phyloP scores from a whole-genome alignment of 352 stramenopile genomes.

The Globisporangium alternatum region DNA sequence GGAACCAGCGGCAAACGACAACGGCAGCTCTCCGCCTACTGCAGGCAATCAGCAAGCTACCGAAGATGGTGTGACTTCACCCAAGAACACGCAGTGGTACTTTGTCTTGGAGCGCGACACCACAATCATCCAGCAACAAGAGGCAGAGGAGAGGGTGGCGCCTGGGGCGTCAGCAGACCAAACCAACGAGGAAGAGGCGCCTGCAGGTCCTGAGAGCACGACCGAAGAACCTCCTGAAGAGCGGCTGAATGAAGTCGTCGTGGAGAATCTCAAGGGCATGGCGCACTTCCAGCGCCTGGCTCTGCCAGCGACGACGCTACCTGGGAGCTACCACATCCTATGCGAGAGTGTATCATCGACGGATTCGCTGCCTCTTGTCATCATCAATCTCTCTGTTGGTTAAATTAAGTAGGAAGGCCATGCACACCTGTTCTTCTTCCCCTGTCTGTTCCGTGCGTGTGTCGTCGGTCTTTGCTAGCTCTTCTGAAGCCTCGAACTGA shows the following conservation, averaged over 20 bases:
- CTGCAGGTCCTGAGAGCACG: not conserved
- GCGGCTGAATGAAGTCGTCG: slow-evolving; percentile 20
- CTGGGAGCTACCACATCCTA: slow-evolving; percentile 39
- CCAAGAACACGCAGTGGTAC: slow-evolving; percentile 20
- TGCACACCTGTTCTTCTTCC: not conserved
- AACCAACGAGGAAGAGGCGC: not conserved
- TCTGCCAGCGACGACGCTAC: slow-evolving; percentile 26
- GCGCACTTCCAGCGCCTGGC: slow-evolving; percentile 28
- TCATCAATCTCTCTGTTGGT: slow-evolving; percentile 20
- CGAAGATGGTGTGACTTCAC: not conserved
- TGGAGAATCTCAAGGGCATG: slow-evolving; percentile 20
- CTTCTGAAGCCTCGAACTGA: not conserved
- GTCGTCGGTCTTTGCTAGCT: slow-evolving; percentile 15
- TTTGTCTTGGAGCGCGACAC: slow-evolving; percentile 14
- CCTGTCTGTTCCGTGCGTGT: not conserved
- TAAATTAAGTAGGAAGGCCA: slow-evolving; percentile 1
- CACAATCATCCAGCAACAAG: not conserved
- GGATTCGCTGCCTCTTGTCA: slow-evolving; percentile 16
- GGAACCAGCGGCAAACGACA: not conserved
- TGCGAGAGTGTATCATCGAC: slow-evolving; percentile 35
- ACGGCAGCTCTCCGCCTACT: not conserved
- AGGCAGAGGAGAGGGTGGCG: not conserved
- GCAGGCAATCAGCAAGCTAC: not conserved
- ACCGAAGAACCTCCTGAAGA: slow-evolving; percentile 11
- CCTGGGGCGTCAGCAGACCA: not conserved